These are phyloP conservation scores for Tulasnella calospora DNA, from an alignment of 768 basidiomycete species.

Conservation along the genomic window DNA sequence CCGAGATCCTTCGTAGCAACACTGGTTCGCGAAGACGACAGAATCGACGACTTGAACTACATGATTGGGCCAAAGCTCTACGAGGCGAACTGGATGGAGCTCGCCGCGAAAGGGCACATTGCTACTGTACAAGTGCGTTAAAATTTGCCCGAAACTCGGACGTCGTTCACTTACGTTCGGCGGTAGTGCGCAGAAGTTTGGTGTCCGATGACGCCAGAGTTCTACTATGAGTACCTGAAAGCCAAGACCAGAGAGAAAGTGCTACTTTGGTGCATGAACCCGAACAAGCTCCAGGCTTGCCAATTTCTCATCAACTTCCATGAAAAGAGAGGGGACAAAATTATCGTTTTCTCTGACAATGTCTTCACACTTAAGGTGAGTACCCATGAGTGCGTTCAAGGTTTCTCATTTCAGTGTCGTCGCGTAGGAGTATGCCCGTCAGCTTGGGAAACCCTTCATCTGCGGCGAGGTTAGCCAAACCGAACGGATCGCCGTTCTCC, in stretches of 20 bases:
- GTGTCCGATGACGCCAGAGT: conserved; percentile 99
- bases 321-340: conserved; percentile 95
- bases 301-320: conserved; percentile 98
- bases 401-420: conserved; percentile 14
- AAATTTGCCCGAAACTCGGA: not conserved
- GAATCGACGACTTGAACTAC: conserved; percentile 96
- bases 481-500: conserved; percentile 91
- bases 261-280: conserved; percentile 99
- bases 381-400: not conserved
- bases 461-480: conserved; percentile 93
- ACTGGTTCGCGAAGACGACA: conserved; percentile 97
- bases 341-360: conserved; percentile 99
- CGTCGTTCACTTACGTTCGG: not conserved
- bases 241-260: conserved; percentile 91
- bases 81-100: conserved; percentile 99
- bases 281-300: conserved; percentile 97
- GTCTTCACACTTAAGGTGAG: conserved; percentile 91
- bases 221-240: conserved; percentile 93
- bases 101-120: conserved; percentile 98
- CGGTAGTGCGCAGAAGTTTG: conserved; percentile 97
- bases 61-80: conserved; percentile 99
- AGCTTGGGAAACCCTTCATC: conserved; percentile 88
- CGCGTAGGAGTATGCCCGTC: conserved; percentile 81
- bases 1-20: conserved; percentile 55
- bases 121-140: conserved; percentile 90